These are phyloP conservation scores for Gynandropsis gynandra DNA, from an alignment of 345 rosid genomes.

Conservation along the genomic window DNA sequence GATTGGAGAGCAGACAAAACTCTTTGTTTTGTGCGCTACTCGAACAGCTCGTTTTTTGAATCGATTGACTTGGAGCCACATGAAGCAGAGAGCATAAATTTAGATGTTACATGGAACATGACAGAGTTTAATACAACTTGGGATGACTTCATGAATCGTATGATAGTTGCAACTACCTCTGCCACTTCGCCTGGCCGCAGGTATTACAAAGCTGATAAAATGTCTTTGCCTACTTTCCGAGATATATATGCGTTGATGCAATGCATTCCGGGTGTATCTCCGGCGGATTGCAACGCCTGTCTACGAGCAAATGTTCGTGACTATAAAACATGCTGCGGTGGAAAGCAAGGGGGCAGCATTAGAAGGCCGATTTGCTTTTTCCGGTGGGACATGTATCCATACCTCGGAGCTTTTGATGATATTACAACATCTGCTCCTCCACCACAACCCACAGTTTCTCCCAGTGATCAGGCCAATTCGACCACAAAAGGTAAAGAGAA, in stretches of 20 bases:
- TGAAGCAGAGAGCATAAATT: neutral
- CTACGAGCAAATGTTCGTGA: neutral
- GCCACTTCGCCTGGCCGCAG: neutral
- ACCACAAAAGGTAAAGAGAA: neutral
- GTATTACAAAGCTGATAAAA: neutral
- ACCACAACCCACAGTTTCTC: neutral
- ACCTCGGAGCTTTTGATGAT: neutral
- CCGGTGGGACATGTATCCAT: neutral
- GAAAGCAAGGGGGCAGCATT: neutral
- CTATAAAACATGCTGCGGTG: neutral
- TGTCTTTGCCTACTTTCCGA: neutral
- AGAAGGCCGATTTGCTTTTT: neutral
- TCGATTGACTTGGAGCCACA: neutral
- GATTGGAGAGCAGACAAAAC: slow-evolving; percentile 2
- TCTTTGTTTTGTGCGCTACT: slow-evolving; percentile 15
- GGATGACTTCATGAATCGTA: neutral
- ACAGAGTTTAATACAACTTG: neutral
- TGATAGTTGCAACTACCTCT: neutral
- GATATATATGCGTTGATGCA: neutral
- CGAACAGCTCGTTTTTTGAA: neutral
- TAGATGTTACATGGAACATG: neutral
- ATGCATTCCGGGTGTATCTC: neutral
- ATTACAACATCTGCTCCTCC: neutral
- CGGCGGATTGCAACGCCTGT: neutral
- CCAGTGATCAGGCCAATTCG: neutral